Evolutionary conservation across 208 protist genomes (phyloP).

Genomic region (Trypanosoma conorhini): DNA sequence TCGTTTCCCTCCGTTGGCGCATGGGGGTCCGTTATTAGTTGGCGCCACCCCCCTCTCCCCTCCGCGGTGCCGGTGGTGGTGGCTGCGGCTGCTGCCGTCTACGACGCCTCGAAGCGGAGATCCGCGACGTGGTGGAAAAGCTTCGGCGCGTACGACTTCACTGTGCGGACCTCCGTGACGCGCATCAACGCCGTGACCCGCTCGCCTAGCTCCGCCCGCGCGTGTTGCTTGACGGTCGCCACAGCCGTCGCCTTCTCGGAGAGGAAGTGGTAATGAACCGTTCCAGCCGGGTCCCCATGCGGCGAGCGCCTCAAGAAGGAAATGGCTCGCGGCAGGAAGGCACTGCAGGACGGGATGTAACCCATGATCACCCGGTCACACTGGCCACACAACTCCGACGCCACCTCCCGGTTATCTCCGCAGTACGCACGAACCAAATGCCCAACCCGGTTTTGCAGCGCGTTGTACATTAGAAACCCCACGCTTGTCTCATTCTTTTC

Average conservation of each 20-base stretch:
- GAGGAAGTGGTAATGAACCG: slow-evolving; percentile 91
- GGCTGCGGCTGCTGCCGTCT: neutral
- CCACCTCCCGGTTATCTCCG: slow-evolving; percentile 86
- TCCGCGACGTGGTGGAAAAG: slow-evolving; percentile 87
- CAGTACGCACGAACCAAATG: slow-evolving; percentile 63
- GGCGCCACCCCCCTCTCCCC: no score
- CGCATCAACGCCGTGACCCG: slow-evolving; percentile 21
- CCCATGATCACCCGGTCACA: slow-evolving; percentile 93
- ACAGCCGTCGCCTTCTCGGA: slow-evolving; percentile 48
- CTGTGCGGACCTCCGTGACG: slow-evolving; percentile 54
- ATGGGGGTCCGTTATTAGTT: neutral
- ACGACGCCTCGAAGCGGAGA: slow-evolving; percentile 37
- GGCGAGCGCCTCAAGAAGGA: slow-evolving; percentile 60
- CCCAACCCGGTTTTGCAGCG: slow-evolving; percentile 75
- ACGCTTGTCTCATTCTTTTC: slow-evolving; percentile 91
- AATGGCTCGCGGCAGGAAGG: slow-evolving; percentile 76
- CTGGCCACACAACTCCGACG: slow-evolving; percentile 61
- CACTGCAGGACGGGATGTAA: slow-evolving; percentile 81
- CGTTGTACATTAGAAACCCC: slow-evolving; percentile 74
- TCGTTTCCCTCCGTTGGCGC: neutral
- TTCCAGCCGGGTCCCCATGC: slow-evolving; percentile 32
- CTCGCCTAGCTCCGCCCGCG: slow-evolving; percentile 55
- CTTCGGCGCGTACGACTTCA: slow-evolving; percentile 91
- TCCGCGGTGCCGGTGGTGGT: no score
- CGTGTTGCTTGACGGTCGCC: slow-evolving; percentile 36